Evolutionary conservation across 148 eudicot genomes (phyloP), one percentile per base, ranked within the genome.

Genomic region (Persicaria maculosa): DNA sequence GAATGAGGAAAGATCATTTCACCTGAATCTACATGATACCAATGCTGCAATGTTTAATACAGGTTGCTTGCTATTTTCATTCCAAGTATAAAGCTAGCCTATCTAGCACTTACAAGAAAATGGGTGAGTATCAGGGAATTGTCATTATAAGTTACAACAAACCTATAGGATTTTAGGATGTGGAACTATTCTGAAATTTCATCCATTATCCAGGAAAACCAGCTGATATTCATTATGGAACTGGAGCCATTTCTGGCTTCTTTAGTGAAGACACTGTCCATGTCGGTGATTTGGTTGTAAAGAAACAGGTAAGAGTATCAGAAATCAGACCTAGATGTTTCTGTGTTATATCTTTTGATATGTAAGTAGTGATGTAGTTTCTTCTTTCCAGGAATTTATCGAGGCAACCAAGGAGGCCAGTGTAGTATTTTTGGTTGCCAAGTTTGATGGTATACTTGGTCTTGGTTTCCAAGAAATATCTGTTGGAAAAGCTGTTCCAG

Each of bases 381-480:
- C 9, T 46, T 45, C 40, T 74, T 44, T 14, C 58, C 76, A 90
- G 96, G 86, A 85, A 75, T 92, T 95, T 73, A 95, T 95, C n/a
- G 99, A 95, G 86, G 94, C 99, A 70, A 92, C 97, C 40, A 84
- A 76, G 20, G 99, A 95, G 84, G 91, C 99, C 8, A 77, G 99
- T 80, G 50, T 86, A 47, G 90, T 97, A 59, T 95, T 95, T 74
- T 20, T 95, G 86, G 85, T 83, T 67, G 97, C 94, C 74, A 91
- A 92, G 77, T 95, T 95, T 83, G 99, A 95, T 76, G 99, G 99
- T 43, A 92, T 95, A 61, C 85, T 95, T 71, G 99, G 99, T 73
- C 89, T 95, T 47, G 99, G 97, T 31, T 92, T 92, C 78, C 89
- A 76, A 54, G 97, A 92, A 77, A 95, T 95, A 50, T 82, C 99